Evolutionary conservation across 139 green algal genomes (phyloP).

Genomic region (Closterium sp.): DNA sequence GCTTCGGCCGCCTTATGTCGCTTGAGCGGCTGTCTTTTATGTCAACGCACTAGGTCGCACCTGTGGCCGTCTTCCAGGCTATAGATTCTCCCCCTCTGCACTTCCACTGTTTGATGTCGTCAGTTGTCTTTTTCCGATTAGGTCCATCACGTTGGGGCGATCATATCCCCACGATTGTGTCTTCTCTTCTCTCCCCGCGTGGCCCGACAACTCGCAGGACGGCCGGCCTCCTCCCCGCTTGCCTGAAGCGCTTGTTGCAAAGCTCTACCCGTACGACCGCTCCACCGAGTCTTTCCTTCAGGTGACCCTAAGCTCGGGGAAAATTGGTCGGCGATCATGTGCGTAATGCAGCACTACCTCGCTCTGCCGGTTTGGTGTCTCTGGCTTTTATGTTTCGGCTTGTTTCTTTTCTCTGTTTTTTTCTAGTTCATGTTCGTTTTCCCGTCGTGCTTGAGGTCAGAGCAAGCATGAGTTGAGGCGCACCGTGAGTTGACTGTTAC

Average conservation of each 20-base stretch:
- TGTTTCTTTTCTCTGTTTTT: too few species aligned
- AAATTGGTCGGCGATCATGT: not conserved
- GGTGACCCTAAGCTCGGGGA: not conserved
- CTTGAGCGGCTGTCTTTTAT: too few species aligned
- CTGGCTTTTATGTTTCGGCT: too few species aligned
- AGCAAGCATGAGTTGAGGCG: not conserved
- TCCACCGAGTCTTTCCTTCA: conserved; percentile 23
- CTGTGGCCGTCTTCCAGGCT: too few species aligned
- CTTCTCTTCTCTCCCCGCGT: not conserved
- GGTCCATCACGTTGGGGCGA: not conserved
- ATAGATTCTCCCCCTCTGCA: too few species aligned
- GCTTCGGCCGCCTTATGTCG: too few species aligned
- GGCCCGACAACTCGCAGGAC: not conserved
- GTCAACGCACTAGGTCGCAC: too few species aligned
- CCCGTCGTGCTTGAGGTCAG: not conserved
- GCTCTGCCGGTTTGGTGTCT: too few species aligned
- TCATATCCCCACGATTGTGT: not conserved
- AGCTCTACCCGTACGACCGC: conserved; percentile 32
- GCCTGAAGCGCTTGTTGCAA: not conserved
- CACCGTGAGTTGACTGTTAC: not conserved
- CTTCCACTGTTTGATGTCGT: too few species aligned
- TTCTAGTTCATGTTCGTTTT: not conserved
- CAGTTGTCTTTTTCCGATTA: not conserved
- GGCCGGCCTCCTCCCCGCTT: not conserved
- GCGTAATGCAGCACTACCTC: too few species aligned